These are phyloP conservation scores for Escallonia herrerae DNA, from an alignment of 129 eudicot genomes.

Conservation along the genomic window DNA sequence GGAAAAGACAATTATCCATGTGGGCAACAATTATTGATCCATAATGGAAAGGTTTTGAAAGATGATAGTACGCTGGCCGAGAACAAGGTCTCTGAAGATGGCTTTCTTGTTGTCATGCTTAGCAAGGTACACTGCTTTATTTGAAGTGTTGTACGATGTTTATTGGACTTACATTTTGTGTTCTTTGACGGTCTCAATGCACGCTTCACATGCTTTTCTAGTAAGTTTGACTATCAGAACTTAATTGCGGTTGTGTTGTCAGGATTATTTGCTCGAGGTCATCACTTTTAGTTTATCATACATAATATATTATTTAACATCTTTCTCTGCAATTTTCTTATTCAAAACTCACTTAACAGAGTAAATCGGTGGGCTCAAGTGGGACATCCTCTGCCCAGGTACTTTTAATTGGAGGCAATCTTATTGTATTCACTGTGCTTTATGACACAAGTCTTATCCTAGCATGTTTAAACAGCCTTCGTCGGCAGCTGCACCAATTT, in stretches of 20 bases:
- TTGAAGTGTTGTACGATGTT: neutral
- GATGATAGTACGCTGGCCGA: slow-evolving; percentile 86
- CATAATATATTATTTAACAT: neutral
- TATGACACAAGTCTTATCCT: slow-evolving; percentile 15
- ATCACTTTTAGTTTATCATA: neutral
- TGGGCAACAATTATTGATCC: slow-evolving; percentile 87
- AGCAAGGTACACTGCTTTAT: slow-evolving; percentile 57
- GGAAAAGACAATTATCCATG: slow-evolving; percentile 96
- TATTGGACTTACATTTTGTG: neutral
- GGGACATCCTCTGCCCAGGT: slow-evolving; percentile 84
- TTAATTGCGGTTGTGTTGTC: neutral
- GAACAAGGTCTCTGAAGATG: slow-evolving; percentile 88
- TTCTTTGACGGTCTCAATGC: neutral
- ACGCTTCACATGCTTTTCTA: neutral
- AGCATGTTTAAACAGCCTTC: slow-evolving; percentile 41
- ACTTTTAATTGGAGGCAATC: slow-evolving; percentile 2
- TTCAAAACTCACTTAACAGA: slow-evolving; percentile 27
- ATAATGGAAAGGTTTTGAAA: slow-evolving; percentile 91
- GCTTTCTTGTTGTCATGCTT: slow-evolving; percentile 96
- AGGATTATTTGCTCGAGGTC: neutral
- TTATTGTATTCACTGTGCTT: neutral
- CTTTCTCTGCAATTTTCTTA: neutral
- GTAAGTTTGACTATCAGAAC: too few species aligned
- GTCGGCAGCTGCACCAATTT: slow-evolving; percentile 32
- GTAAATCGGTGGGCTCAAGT: slow-evolving; percentile 45